Evolutionary conservation across 495 filamentous ascomycete genomes (phyloP).

Genomic region (Filosporella fistucella): DNA sequence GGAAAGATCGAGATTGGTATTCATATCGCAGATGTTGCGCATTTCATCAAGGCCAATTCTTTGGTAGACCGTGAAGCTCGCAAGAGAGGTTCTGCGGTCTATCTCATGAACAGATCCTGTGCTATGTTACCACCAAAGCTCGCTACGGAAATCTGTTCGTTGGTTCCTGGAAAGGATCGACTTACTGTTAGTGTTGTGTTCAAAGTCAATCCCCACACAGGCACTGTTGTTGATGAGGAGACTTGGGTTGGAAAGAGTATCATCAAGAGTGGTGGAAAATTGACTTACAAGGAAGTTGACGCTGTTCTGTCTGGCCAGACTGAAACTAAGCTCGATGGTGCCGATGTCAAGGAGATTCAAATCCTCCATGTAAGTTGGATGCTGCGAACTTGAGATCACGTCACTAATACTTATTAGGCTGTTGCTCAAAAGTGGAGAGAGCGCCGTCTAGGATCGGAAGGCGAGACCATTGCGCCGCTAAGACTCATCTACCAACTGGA

Average conservation of each 20-base stretch:
- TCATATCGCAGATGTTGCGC: slow-evolving; percentile 92
- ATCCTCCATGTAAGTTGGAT: slow-evolving; percentile 49
- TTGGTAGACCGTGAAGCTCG: slow-evolving; percentile 96
- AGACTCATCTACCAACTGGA: slow-evolving; percentile 92
- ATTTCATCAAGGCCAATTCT: slow-evolving; percentile 95
- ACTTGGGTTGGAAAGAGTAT: slow-evolving; percentile 93
- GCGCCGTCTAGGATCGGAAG: slow-evolving; percentile 72
- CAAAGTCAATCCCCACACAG: slow-evolving; percentile 73
- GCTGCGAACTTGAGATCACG: not conserved
- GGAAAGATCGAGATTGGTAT: slow-evolving; percentile 91
- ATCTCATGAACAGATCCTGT: slow-evolving; percentile 80
- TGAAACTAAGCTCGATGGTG: slow-evolving; percentile 52
- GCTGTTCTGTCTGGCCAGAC: slow-evolving; percentile 60
- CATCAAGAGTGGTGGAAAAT: slow-evolving; percentile 81
- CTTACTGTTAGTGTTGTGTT: slow-evolving; percentile 91
- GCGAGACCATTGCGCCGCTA: slow-evolving; percentile 73
- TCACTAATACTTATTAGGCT: slow-evolving; percentile 30
- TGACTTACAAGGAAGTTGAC: slow-evolving; percentile 83
- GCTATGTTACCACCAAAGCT: slow-evolving; percentile 85
- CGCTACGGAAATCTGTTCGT: slow-evolving; percentile 79
- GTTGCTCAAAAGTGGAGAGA: slow-evolving; percentile 86
- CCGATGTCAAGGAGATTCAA: slow-evolving; percentile 65
- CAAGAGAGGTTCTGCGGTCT: slow-evolving; percentile 95
- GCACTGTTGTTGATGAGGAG: slow-evolving; percentile 72
- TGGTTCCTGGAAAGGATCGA: slow-evolving; percentile 80